Evolutionary conservation across 179 eudicot species (phyloP), one percentile per base, ranked within the genome.

Genomic region (Pouteria campechiana): DNA sequence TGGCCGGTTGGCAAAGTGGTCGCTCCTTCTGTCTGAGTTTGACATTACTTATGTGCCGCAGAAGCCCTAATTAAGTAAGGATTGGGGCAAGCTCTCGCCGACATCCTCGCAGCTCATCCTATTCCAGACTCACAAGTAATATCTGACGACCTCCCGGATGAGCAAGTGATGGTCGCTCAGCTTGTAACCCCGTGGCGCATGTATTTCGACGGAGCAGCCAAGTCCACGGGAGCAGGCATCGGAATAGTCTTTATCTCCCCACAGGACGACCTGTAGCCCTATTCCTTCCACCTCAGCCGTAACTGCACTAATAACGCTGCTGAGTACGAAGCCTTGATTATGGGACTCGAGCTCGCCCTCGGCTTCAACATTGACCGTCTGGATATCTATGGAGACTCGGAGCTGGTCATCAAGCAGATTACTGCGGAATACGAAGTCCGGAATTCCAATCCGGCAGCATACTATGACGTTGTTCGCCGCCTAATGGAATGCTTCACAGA

Each of bases 41-140:
- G 30, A 35, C 16, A 44, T 34, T 5, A 39, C 37, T 1, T 55
- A 25, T 14, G 46, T 55, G 0, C 17, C 45, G 0, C 39, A 43
- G 38, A 55, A 45, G 34, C 36, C 46, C 11, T n/a, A n/a, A n/a
- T n/a, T n/a, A n/a, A n/a, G n/a, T n/a, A n/a, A n/a, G 23, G 37
- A 3, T 38, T 46, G 23, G 32, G 54, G 9, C 32, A 47, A 32
- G 48, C 8, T 0, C 6, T 57, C 4, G 55, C 41, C 0, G 18
- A 58, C 17, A 48, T 58, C 18, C 8, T 49, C 3, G 60, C 46
- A 0, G 48, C 57, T 11, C 55, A 57, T n/a, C 60, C 55, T 9
- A 12, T 62, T 0, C 59, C 37, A 0, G 25, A 7, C 0, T 16
- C 33, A 3, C 52, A 31, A 37, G 50, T 51, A 10, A n/a, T 57